Conservation (phyloP, 2,329 filamentous ascomycete species). For the Sclerotinia minor region DNA sequence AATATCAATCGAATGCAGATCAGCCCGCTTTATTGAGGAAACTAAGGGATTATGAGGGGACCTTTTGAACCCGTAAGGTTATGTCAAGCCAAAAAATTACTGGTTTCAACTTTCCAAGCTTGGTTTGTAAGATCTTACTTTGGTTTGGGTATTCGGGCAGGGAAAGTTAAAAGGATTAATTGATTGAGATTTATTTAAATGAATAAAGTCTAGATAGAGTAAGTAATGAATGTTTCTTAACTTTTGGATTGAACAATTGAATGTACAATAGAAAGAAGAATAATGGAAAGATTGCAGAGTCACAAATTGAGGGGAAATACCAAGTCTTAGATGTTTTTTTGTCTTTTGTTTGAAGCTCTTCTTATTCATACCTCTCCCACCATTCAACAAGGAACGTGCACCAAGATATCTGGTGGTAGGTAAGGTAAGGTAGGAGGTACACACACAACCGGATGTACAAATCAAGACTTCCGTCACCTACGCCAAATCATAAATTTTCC, state of each 20-base stretch:
- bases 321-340: neutral
- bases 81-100: neutral
- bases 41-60: neutral
- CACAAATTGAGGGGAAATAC: neutral
- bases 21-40: slow-evolving; percentile 20
- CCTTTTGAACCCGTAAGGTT: neutral
- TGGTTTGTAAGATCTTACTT: neutral
- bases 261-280: neutral
- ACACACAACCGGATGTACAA: no score
- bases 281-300: neutral
- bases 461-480: neutral
- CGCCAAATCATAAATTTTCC: neutral
- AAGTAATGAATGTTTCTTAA: neutral
- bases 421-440: no score
- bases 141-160: neutral
- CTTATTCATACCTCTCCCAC: neutral
- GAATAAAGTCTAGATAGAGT: neutral
- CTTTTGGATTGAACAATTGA: neutral
- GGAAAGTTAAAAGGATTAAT: neutral
- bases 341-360: neutral
- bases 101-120: slow-evolving; percentile 13
- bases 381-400: slow-evolving; percentile 16
- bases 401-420: no score
- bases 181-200: neutral
- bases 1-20: slow-evolving; percentile 22